Evolutionary conservation across 176 grass and related monocot species (phyloP), one percentile per base, ranked within the genome.

Genomic region (Bolboschoenus planiculmis): DNA sequence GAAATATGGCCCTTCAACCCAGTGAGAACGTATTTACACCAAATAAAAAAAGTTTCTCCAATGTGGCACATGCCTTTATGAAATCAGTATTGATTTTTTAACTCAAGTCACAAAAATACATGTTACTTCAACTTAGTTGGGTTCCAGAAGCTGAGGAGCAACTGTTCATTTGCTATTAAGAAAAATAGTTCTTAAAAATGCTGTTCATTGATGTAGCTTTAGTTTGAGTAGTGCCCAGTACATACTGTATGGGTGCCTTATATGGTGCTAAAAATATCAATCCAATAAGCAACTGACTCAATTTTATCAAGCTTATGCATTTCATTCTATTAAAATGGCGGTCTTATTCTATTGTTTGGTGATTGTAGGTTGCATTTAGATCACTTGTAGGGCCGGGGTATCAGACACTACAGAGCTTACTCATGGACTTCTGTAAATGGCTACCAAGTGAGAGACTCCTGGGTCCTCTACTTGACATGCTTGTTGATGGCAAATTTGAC

Each of bases 361-460:
- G 81, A 77, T 87, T 91, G 60, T 70, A 98, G 95, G 92, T 81
- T 78, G 84, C 95, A 30, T 98, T 98, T 63, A 94, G 89, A 89
- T 82, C 91, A 82, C 86, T 98, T 62, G 95, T 93, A 71, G 95
- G 95, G 74, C 67, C 80, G 36, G 92, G 95, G 83, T 98, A 98
- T 91, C 90, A 95, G 82, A 98, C 90, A 63, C 88, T 98, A 36
- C 92, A 98, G 78, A 98, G 90, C 70, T 90, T 98, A 82, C 86
- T 98, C 24, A 84, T 98, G 89, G 92, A 98, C 78, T 98, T 98
- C 87, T 95, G 87, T 83, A 98, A 93, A 74, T 98, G 95, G 95
- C 60, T 88, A 56, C 90, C 92, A 57, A 98, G 89, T 82, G 87
- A 63, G 63, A 89, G 87, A 79, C 90, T 98, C 62, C 56, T 98